Evolutionary conservation across 441 rosid genomes (phyloP).

Genomic region (Euphorbia neoarborescens): DNA sequence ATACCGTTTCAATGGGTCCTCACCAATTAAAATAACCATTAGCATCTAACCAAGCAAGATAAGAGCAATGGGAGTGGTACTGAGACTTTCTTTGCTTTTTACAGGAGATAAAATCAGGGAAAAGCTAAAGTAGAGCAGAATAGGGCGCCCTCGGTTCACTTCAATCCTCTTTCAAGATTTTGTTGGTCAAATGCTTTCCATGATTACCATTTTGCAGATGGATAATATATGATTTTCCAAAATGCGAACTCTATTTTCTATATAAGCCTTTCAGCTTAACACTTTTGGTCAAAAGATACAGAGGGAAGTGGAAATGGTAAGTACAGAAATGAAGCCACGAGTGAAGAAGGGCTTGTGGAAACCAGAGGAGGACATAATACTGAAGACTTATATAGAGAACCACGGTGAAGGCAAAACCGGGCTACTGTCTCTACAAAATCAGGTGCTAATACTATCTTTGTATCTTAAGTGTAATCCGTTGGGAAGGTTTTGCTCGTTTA

Average conservation of each 20-base stretch:
- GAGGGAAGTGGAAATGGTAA: slow-evolving; percentile 27
- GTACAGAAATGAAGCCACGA: slow-evolving; percentile 27
- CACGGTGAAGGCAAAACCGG: slow-evolving; percentile 74
- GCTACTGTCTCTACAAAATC: slow-evolving; percentile 41
- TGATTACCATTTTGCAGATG: neutral
- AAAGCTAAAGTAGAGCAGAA: slow-evolving; percentile 26
- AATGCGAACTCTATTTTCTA: neutral
- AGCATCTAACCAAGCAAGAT: slow-evolving; percentile 1
- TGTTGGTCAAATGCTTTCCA: neutral
- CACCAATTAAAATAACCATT: neutral
- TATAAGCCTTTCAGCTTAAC: slow-evolving; percentile 7
- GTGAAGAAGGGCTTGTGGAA: slow-evolving; percentile 58
- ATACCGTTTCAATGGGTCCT: slow-evolving; percentile 1
- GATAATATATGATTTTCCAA: neutral
- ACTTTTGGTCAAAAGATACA: neutral
- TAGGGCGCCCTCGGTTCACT: slow-evolving; percentile 22
- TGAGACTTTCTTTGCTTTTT: slow-evolving; percentile 20
- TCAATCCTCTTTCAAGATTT: slow-evolving; percentile 13
- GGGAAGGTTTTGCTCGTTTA: neutral
- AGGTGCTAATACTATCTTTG: slow-evolving; percentile 25
- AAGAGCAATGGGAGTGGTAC: slow-evolving; percentile 20
- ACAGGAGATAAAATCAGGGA: slow-evolving; percentile 2
- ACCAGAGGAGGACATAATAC: slow-evolving; percentile 61
- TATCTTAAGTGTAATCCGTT: neutral
- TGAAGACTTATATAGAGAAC: slow-evolving; percentile 42